Conservation (phyloP, 1,284 basidiomycete genomes). For the Boletellus sp. region DNA sequence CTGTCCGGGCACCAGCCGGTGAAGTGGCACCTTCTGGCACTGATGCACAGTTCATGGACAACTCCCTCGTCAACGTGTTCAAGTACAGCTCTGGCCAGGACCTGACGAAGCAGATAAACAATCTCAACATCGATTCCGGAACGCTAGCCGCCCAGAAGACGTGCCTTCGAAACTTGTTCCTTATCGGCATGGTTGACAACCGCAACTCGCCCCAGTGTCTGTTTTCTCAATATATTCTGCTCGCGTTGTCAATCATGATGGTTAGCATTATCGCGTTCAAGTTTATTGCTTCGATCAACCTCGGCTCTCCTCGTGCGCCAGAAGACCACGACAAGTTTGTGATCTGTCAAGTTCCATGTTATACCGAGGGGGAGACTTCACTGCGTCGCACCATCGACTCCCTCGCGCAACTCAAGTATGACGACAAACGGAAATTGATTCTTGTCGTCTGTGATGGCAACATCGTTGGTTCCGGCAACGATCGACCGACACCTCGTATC, state of each 20-base stretch:
- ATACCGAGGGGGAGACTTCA: slow-evolving; percentile 91
- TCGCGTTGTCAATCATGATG: slow-evolving; percentile 90
- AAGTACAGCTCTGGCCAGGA: slow-evolving; percentile 79
- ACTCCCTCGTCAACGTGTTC: slow-evolving; percentile 77
- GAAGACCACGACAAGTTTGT: slow-evolving; percentile 99
- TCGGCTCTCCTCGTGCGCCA: slow-evolving; percentile 77
- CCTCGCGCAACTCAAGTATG: slow-evolving; percentile 90
- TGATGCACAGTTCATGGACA: slow-evolving; percentile 78
- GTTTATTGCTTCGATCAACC: slow-evolving; percentile 93
- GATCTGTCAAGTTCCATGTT: slow-evolving; percentile 97
- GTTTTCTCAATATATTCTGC: slow-evolving; percentile 90
- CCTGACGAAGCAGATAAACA: slow-evolving; percentile 77
- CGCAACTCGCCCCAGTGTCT: slow-evolving; percentile 89
- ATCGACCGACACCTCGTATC: slow-evolving; percentile 87
- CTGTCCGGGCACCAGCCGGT: slow-evolving; percentile 58
- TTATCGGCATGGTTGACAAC: slow-evolving; percentile 89
- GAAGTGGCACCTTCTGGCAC: slow-evolving; percentile 53
- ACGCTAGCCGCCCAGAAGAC: slow-evolving; percentile 77
- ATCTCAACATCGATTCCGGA: slow-evolving; percentile 61
- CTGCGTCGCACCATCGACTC: slow-evolving; percentile 92
- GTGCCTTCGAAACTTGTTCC: slow-evolving; percentile 91
- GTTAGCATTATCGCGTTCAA: slow-evolving; percentile 97
- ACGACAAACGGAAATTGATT: slow-evolving; percentile 95
- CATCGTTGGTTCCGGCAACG: slow-evolving; percentile 95
- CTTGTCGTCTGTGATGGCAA: slow-evolving; percentile 97